phyloP scores from a whole-genome alignment of 768 basidiomycete species.

The Peribolospora baueri region DNA sequence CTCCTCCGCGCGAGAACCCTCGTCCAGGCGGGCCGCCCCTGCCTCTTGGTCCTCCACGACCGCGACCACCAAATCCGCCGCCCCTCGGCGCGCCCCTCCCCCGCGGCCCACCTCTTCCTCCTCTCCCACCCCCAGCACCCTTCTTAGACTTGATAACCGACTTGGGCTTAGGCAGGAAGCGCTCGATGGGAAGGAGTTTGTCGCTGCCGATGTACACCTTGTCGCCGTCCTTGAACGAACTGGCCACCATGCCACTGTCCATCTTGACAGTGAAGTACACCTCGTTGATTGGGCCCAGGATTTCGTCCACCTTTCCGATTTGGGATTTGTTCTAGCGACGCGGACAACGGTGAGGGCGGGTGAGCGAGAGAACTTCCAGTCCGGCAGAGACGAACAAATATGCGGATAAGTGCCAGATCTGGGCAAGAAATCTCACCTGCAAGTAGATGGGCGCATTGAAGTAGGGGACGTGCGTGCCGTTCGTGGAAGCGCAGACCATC shows the following conservation, averaged over 20 bases:
- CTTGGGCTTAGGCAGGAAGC: slow-evolving; percentile 94
- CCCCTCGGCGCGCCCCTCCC: slow-evolving; percentile 17
- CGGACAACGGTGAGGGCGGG: too few species aligned
- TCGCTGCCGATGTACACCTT: slow-evolving; percentile 95
- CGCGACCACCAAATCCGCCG: slow-evolving; percentile 11
- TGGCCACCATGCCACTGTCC: slow-evolving; percentile 82
- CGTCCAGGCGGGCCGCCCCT: too few species aligned
- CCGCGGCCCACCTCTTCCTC: slow-evolving; percentile 18
- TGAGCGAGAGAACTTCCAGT: too few species aligned
- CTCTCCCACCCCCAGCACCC: slow-evolving; percentile 7
- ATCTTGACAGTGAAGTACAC: slow-evolving; percentile 97
- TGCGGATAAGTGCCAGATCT: too few species aligned
- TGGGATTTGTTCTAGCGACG: slow-evolving; percentile 52
- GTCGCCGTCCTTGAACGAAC: slow-evolving; percentile 88
- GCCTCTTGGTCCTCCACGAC: background rate
- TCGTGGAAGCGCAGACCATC: slow-evolving; percentile 74
- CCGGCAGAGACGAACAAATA: too few species aligned
- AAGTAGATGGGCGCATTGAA: slow-evolving; percentile 98
- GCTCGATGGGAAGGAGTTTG: slow-evolving; percentile 82
- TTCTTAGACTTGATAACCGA: slow-evolving; percentile 13
- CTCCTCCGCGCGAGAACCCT: too few species aligned
- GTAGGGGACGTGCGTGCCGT: slow-evolving; percentile 41
- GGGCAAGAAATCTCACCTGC: slow-evolving; percentile 10
- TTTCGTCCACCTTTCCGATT: slow-evolving; percentile 96
- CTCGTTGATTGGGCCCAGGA: slow-evolving; percentile 91